These are phyloP conservation scores for Vigna reflexopilosa DNA, from an alignment of 306 rosid species.

Conservation along the genomic window DNA sequence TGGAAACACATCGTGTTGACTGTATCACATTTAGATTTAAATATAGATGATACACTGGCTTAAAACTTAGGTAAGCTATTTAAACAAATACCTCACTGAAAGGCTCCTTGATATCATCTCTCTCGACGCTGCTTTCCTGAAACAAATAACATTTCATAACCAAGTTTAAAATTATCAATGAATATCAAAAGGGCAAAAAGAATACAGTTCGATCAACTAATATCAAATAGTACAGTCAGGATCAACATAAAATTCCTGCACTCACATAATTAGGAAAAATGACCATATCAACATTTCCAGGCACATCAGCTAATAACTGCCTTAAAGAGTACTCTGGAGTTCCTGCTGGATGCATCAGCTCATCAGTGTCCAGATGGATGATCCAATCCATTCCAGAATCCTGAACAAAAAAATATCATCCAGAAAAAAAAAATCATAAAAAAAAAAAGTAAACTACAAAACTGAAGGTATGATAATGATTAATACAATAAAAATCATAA, in stretches of 20 bases:
- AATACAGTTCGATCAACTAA: constrained; percentile 31
- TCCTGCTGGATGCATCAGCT: constrained; percentile 80
- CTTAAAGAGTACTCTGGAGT: constrained; percentile 83
- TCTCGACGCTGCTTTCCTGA: constrained; percentile 96
- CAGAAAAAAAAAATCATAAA: background rate
- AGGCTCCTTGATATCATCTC: constrained; percentile 90
- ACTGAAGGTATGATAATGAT: constrained; percentile 1
- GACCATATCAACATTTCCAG: constrained; percentile 90
- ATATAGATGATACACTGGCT: too few species aligned
- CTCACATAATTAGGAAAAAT: constrained; percentile 96
- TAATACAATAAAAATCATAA: background rate
- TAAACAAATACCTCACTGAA: constrained; percentile 82
- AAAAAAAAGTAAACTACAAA: constrained; percentile 11
- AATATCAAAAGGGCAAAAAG: constrained; percentile 29
- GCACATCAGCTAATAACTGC: constrained; percentile 82
- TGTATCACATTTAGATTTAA: too few species aligned
- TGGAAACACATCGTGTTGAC: too few species aligned
- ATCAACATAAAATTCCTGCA: constrained; percentile 38
- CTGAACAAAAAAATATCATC: constrained; percentile 49
- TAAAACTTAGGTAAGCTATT: constrained; percentile 5
- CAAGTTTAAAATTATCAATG: constrained; percentile 23
- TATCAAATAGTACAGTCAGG: constrained; percentile 20
- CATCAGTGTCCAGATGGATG: constrained; percentile 96
- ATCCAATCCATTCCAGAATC: constrained; percentile 95
- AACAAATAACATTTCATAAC: constrained; percentile 45